Conservation (phyloP, 352 stramenopile genomes). For the Pythium phragmiticola region DNA sequence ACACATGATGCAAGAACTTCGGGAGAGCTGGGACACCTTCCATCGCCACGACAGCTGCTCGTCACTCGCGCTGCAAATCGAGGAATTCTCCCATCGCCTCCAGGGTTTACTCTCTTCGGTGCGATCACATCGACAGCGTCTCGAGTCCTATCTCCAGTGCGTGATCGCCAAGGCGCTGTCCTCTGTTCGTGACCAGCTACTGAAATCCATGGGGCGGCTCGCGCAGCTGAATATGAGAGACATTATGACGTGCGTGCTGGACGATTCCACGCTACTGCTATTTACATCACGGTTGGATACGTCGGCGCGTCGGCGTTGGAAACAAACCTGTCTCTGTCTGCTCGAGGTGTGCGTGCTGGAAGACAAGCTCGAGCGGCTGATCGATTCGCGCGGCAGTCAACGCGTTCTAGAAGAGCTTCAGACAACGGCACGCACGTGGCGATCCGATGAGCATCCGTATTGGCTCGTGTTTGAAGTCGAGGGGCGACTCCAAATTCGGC, state of each 20-base stretch:
- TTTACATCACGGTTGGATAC: conserved; percentile 22
- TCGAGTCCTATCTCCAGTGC: too few species aligned
- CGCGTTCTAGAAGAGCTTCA: conserved; percentile 54
- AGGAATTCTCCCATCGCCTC: too few species aligned
- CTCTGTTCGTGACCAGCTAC: not conserved
- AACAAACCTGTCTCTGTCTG: conserved; percentile 25
- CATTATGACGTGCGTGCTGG: conserved; percentile 22
- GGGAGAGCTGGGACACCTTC: conserved; percentile 41
- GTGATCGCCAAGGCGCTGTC: conserved; percentile 1
- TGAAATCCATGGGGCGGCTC: not conserved
- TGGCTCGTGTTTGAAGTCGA: conserved; percentile 90
- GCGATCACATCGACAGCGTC: not conserved
- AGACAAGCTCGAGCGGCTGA: conserved; percentile 62
- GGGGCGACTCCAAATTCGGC: conserved; percentile 72
- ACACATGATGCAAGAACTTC: conserved; percentile 39
- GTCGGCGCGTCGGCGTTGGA: conserved; percentile 26
- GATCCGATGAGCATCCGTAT: conserved; percentile 49
- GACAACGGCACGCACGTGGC: conserved; percentile 40
- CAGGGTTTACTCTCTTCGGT: not conserved
- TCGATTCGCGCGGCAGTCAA: not conserved
- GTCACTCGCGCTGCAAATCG: not conserved
- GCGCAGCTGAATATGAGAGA: not conserved
- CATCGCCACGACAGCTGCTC: conserved; percentile 24
- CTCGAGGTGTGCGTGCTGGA: conserved; percentile 78
- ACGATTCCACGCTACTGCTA: conserved; percentile 31